phyloP scores from a whole-genome alignment of 139 green algal genomes.

The Chlorella sorokiniana region DNA sequence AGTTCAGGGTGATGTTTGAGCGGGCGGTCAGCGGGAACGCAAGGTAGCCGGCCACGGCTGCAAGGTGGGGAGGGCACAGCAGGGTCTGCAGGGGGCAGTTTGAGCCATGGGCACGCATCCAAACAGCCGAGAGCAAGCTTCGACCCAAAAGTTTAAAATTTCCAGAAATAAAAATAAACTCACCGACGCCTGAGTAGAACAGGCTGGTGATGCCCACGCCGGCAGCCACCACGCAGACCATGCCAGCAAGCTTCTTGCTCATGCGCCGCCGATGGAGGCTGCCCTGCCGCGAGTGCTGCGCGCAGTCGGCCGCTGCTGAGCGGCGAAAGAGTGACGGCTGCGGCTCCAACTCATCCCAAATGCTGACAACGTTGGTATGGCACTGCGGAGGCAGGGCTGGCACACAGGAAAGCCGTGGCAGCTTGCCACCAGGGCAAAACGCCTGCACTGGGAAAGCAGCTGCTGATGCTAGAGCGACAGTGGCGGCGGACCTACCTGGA shows the following conservation, averaged over 20 bases:
- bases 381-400: neutral
- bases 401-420: neutral
- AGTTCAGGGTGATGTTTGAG: slow-evolving; percentile 71
- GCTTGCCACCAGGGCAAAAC: neutral
- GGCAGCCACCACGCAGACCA: slow-evolving; percentile 42
- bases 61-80: neutral
- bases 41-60: slow-evolving; percentile 56
- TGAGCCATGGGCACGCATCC: neutral
- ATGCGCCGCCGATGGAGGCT: neutral
- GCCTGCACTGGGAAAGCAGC: neutral
- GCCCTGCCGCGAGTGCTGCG: too few species aligned
- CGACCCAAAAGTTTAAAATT: too few species aligned
- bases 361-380: slow-evolving; percentile 26
- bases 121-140: neutral
- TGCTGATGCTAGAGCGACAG: neutral
- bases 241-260: slow-evolving; percentile 57
- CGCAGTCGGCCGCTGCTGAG: neutral
- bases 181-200: slow-evolving; percentile 63
- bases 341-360: slow-evolving; percentile 4
- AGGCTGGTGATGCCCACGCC: slow-evolving; percentile 35
- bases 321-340: neutral
- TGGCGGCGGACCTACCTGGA: slow-evolving; percentile 18
- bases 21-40: slow-evolving; percentile 59
- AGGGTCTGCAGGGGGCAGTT: neutral
- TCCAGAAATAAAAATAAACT: neutral